Evolutionary conservation across 148 eudicot genomes (phyloP), one percentile per base, ranked within the genome.

Genomic region (Vaccinium macrocarpon): DNA sequence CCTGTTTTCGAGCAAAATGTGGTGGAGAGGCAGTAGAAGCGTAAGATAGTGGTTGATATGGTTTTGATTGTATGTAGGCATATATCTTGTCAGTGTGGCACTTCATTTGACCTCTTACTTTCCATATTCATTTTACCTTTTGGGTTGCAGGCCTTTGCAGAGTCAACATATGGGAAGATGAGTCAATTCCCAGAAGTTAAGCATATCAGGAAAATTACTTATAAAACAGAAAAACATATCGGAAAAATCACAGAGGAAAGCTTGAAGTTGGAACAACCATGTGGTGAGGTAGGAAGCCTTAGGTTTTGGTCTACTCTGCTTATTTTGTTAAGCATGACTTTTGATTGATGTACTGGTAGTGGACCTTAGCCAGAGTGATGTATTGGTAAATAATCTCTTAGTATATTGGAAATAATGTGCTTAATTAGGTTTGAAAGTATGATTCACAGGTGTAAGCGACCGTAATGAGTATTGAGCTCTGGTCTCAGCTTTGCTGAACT

Each of bases 1-100:
- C 78, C 76, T 95, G 98, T 82, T 87, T 86, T 82, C 90, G 96
- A 75, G 95, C 89, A 64, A 93, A 89, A 85, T 95, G 98, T 88
- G 96, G 66, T 95, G 98, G 98, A 89, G 70, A 76, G 98, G 98
- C 84, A 85, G 76, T 85, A 84, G 90, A 70, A 87, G 80, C 83
- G 95, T 93, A 85, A 70, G 18, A 77, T 52, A 13, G 21, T 32
- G 1, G 76, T 49, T 10, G 25, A 29, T 74, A 76, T 81, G 49
- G 15, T 68, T 78, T 46, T 42, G 12, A 51, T 80, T 48, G 75
- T 25, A 56, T 32, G 2, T 32, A 32, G 35, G 35, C 35, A 32
- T 19, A 2, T 46, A 10, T 11, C 32, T 78, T 53, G 23, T 61
- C 21, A 38, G 2, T 57, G 5, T 50, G 10, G 29, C 27, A 21